phyloP scores from a whole-genome alignment of 257 asterid genomes.

The Solanum chiquidenum region DNA sequence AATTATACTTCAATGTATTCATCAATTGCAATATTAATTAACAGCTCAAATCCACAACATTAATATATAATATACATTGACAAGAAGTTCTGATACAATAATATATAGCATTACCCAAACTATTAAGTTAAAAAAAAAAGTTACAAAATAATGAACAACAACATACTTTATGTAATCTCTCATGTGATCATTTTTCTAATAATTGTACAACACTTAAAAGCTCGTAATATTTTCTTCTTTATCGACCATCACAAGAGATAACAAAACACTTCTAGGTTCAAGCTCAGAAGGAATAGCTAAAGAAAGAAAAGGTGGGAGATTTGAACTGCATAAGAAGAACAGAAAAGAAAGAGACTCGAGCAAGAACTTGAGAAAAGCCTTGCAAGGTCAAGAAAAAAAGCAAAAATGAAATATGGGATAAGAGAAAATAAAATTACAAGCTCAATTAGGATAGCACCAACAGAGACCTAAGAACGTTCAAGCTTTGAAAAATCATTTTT shows the following conservation, averaged over 20 bases:
- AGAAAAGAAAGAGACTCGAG: accelerated
- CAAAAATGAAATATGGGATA: accelerated
- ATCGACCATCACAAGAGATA: neutral
- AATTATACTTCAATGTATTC: neutral
- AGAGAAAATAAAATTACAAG: neutral
- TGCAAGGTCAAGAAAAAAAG: constrained; percentile 32
- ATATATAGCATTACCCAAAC: neutral
- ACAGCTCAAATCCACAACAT: neutral
- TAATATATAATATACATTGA: neutral
- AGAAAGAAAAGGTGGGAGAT: constrained; percentile 4
- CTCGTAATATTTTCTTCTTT: neutral
- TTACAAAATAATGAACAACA: neutral
- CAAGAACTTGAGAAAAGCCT: neutral
- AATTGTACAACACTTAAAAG: neutral
- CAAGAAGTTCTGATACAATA: neutral
- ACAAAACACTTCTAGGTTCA: neutral
- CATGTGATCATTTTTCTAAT: neutral
- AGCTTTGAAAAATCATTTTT: accelerated
- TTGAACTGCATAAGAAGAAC: neutral
- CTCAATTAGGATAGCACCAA: constrained; percentile 18
- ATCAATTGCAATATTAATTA: neutral
- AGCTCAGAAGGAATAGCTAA: constrained; percentile 31
- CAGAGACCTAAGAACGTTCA: accelerated
- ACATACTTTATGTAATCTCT: neutral
- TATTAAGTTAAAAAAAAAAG: neutral